Percentiles rank a stretch among this genome's conserved stretches.
Conservation (phyloP, 2,329 filamentous ascomycete species). For the Neurospora crassa region DNA sequence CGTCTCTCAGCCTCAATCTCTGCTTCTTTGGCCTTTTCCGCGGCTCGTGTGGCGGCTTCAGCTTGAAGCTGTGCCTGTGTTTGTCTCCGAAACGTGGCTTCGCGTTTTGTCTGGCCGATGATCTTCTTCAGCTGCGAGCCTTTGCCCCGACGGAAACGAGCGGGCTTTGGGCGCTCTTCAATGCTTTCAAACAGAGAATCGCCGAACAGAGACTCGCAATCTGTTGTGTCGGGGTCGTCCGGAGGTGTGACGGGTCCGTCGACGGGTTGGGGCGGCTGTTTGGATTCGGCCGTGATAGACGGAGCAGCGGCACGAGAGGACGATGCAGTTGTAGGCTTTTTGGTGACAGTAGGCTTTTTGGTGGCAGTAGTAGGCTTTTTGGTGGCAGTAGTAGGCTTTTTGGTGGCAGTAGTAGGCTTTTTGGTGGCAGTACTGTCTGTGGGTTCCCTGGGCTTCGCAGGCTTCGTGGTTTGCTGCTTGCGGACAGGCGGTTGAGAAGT, state of each 20-base stretch:
- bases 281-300: not conserved
- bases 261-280: not conserved
- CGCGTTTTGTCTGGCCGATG: not conserved
- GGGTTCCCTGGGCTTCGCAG: not conserved
- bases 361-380: too few species aligned
- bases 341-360: not conserved
- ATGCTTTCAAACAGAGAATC: not conserved
- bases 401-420: not conserved
- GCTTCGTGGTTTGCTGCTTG: not conserved
- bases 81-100: not conserved
- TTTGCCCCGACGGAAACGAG: not conserved
- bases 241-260: not conserved
- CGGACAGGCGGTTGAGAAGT: not conserved
- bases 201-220: not conserved
- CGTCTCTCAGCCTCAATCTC: not conserved
- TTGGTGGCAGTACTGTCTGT: not conserved
- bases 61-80: not conserved
- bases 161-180: not conserved
- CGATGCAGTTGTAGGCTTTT: not conserved
- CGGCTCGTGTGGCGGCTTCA: not conserved
- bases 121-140: not conserved
- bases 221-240: not conserved
- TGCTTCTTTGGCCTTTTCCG: not conserved
- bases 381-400: not conserved
- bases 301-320: not conserved